A percentile compares a stretch with the other conserved stretches of the same genome.
phyloP scores from a whole-genome alignment of 164 flowering plant species.

The Magnolia changhungtana region DNA sequence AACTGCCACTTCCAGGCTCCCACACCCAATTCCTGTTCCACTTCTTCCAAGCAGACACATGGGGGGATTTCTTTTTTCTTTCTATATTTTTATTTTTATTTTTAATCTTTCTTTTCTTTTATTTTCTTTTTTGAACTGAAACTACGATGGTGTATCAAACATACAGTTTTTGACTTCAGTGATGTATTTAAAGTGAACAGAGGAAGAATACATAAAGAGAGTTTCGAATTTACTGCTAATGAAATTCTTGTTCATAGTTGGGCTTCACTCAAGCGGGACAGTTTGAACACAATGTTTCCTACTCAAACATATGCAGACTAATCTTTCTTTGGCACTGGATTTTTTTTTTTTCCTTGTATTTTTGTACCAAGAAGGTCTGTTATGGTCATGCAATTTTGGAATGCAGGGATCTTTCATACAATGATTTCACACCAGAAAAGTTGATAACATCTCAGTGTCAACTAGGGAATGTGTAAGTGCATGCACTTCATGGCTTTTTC shows the following conservation, averaged over 20 bases:
- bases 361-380: background rate
- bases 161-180: too few species aligned
- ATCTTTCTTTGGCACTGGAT: background rate
- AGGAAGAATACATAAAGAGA: background rate
- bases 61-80: background rate
- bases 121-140: too few species aligned
- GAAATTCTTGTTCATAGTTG: background rate
- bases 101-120: too few species aligned
- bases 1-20: background rate
- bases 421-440: slow-evolving; percentile 54
- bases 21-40: background rate
- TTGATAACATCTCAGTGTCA: slow-evolving; percentile 33
- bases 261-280: background rate
- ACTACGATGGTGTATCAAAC: too few species aligned
- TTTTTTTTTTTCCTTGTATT: too few species aligned
- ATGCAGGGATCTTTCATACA: slow-evolving; percentile 83
- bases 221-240: background rate
- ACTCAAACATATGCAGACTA: too few species aligned
- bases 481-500: background rate
- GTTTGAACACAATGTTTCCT: background rate
- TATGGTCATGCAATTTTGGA: background rate
- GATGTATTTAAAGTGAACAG: background rate
- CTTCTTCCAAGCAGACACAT: background rate
- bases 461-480: slow-evolving; percentile 14
- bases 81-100: too few species aligned